Evolutionary conservation across 1,284 basidiomycete species (phyloP).

Genomic region (Ganoderma boninense): DNA sequence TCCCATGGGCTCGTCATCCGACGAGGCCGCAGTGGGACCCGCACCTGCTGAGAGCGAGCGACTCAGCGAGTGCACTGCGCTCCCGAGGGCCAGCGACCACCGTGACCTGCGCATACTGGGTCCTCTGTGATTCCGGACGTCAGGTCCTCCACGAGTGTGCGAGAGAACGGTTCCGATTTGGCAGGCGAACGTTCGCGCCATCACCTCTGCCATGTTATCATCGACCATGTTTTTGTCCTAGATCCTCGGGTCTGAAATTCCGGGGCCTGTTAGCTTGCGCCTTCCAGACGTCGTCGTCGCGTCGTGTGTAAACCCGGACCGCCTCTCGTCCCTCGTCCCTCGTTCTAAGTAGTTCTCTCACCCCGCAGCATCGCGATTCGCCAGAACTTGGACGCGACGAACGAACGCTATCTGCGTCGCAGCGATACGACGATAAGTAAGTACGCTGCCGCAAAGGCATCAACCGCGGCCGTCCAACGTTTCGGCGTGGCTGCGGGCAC

Average conservation of each 20-base stretch:
- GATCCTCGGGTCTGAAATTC: background rate
- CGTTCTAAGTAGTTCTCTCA: background rate
- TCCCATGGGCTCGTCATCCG: background rate
- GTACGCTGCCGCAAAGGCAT: background rate
- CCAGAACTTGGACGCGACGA: background rate
- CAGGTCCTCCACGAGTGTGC: background rate
- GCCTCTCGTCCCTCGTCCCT: no score
- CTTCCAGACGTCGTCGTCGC: background rate
- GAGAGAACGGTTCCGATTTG: background rate
- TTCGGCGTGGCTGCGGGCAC: background rate
- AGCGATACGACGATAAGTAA: background rate
- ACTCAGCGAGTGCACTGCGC: background rate
- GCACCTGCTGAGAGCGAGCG: background rate
- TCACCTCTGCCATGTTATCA: background rate
- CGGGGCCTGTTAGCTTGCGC: background rate
- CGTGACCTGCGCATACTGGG: background rate
- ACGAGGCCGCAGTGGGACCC: background rate
- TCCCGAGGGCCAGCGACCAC: background rate
- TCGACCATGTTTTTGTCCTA: no score
- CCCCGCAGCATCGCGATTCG: background rate
- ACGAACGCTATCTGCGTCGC: background rate
- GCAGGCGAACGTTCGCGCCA: background rate
- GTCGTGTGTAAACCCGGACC: background rate
- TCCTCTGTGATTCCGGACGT: background rate
- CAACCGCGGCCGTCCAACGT: background rate